Conservation (phyloP, 129 eudicot species). For the Tagetes erecta region DNA sequence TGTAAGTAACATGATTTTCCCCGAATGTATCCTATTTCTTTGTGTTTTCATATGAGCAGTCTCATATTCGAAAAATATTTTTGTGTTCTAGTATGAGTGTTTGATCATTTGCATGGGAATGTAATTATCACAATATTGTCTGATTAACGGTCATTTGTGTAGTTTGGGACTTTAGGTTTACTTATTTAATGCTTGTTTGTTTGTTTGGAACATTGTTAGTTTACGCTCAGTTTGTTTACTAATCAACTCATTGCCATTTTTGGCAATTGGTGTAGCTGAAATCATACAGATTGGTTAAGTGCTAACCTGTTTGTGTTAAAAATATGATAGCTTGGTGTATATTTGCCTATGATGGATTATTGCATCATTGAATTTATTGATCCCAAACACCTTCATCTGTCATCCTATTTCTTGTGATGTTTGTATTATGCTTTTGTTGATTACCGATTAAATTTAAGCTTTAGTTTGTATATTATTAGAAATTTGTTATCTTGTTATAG, state of each 20-base stretch:
- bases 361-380: not conserved
- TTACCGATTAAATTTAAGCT: not conserved
- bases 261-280: not conserved
- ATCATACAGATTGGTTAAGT: not conserved
- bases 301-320: not conserved
- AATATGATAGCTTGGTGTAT: not conserved
- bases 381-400: not conserved
- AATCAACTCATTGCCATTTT: not conserved
- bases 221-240: too few relatives aligned
- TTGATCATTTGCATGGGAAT: not conserved
- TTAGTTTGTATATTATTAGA: not conserved
- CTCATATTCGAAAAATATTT: too few relatives aligned
- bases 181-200: not conserved
- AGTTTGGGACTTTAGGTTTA: not conserved
- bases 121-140: too few relatives aligned
- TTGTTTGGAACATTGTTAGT: not conserved
- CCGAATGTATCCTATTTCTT: constrained; percentile 16
- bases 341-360: not conserved
- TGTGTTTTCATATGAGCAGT: not conserved
- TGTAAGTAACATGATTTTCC: not conserved
- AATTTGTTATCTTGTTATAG: too few relatives aligned
- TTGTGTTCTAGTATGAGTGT: too few relatives aligned
- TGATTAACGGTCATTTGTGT: not conserved
- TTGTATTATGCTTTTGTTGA: not conserved
- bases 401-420: not conserved